These are phyloP conservation scores for Peterozyma xylosa DNA, from an alignment of 805 yeast genomes.

Conservation along the genomic window DNA sequence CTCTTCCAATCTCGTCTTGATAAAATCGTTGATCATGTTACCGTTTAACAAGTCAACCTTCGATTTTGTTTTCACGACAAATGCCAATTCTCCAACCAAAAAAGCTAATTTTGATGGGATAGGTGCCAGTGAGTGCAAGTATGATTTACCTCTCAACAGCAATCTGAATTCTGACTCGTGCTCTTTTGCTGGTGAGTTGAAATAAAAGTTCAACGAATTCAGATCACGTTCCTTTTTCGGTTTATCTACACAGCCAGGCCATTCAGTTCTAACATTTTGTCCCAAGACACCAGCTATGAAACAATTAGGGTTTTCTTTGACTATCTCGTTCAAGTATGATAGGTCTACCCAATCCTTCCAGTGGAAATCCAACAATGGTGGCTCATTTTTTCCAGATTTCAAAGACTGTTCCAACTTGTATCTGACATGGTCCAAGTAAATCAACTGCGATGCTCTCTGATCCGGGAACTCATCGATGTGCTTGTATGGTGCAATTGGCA, in stretches of 20 bases:
- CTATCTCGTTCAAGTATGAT: slow-evolving; percentile 28
- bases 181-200: slow-evolving; percentile 18
- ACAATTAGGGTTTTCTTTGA: slow-evolving; percentile 34
- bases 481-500: slow-evolving; percentile 30
- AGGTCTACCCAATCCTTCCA: slow-evolving; percentile 53
- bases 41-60: slow-evolving; percentile 14
- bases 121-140: slow-evolving; percentile 33
- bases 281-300: slow-evolving; percentile 36
- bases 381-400: slow-evolving; percentile 18
- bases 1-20: slow-evolving; percentile 19
- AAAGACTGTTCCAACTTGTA: slow-evolving; percentile 18
- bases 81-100: slow-evolving; percentile 31
- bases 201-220: slow-evolving; percentile 16
- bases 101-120: slow-evolving; percentile 36
- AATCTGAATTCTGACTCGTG: slow-evolving; percentile 29
- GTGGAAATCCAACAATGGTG: slow-evolving; percentile 34
- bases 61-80: slow-evolving; percentile 21
- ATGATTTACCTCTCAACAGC: slow-evolving; percentile 31
- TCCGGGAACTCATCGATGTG: slow-evolving; percentile 27
- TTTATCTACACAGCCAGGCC: slow-evolving; percentile 30
- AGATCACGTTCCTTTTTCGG: slow-evolving; percentile 9
- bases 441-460: slow-evolving; percentile 23
- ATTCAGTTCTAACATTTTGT: slow-evolving; percentile 28
- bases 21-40: slow-evolving; percentile 23
- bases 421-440: slow-evolving; percentile 25